Evolutionary conservation across 108 stramenopile genomes (phyloP).

Genomic region (Nitzschia putrida): DNA sequence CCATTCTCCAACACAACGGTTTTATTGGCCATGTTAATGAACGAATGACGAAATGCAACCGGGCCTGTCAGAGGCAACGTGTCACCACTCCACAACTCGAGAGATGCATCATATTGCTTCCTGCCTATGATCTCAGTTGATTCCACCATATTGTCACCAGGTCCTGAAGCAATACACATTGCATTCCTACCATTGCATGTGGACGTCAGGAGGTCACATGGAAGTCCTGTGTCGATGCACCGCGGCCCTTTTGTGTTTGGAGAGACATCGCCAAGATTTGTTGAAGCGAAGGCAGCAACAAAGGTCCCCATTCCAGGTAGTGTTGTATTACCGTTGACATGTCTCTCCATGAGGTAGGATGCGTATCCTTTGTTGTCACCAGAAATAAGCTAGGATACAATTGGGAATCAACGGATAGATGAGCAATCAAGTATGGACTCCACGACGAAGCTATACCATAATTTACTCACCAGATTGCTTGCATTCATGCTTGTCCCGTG

Average conservation of each 20-base stretch:
- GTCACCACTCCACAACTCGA: conserved; percentile 3
- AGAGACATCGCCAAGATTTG: conserved; percentile 65
- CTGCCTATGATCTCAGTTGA: conserved; percentile 55
- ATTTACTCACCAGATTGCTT: conserved; percentile 34
- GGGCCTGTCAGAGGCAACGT: conserved; percentile 21
- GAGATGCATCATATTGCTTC: conserved; percentile 48
- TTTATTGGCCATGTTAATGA: conserved; percentile 50
- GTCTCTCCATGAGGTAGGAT: conserved; percentile 52
- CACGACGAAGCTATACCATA: too few relatives aligned
- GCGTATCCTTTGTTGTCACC: conserved; percentile 72
- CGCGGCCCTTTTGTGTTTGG: conserved; percentile 60
- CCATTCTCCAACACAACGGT: conserved; percentile 45
- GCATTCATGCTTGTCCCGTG: conserved; percentile 65
- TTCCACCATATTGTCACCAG: conserved; percentile 57
- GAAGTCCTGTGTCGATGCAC: conserved; percentile 50
- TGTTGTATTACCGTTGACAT: conserved; percentile 32
- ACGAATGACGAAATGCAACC: conserved; percentile 49
- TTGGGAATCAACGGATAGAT: background rate
- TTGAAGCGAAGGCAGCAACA: conserved; percentile 62
- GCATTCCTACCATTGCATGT: conserved; percentile 55
- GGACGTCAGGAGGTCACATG: conserved; percentile 50
- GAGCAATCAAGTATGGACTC: too few relatives aligned
- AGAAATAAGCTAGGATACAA: conserved; percentile 30
- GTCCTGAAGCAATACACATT: conserved; percentile 51
- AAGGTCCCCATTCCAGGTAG: conserved; percentile 49